phyloP scores from a whole-genome alignment of 1,284 basidiomycete species.

The Polyporus tsugae region DNA sequence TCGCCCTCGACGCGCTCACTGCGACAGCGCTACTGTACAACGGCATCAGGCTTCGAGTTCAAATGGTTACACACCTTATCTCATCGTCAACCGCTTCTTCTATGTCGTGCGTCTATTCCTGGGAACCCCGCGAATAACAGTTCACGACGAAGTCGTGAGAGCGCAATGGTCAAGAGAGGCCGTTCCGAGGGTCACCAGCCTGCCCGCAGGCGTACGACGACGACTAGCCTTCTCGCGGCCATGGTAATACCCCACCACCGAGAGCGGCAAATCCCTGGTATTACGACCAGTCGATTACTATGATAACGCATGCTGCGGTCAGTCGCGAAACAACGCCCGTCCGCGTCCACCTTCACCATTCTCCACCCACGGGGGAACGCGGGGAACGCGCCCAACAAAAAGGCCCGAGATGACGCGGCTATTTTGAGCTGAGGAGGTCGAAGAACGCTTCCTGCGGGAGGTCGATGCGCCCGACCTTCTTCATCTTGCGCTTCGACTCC shows the following conservation, averaged over 20 bases:
- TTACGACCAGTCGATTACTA: slow-evolving; percentile 2
- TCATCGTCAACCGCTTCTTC: not conserved
- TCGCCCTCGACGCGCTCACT: not conserved
- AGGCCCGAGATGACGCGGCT: not conserved
- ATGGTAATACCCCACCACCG: slow-evolving; percentile 5
- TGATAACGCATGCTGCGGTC: slow-evolving; percentile 2
- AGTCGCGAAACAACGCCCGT: not conserved
- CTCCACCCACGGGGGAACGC: not conserved
- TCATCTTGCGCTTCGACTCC: slow-evolving; percentile 88
- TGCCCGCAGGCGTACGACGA: not conserved
- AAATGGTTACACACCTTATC: not conserved
- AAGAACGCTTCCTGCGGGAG: slow-evolving; percentile 94
- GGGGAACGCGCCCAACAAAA: not conserved
- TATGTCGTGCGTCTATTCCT: not conserved
- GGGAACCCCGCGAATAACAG: not conserved
- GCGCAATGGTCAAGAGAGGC: not conserved
- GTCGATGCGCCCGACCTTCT: slow-evolving; percentile 86
- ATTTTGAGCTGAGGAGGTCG: slow-evolving; percentile 74
- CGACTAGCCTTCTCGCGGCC: not conserved
- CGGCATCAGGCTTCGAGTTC: not conserved
- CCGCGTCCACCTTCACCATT: not conserved
- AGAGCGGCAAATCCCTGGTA: not conserved
- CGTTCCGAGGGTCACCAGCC: not conserved
- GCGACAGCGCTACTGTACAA: not conserved
- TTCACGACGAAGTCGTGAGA: not conserved